Base-by-base conservation (phyloP, 169 alveolate genomes). In the Eimeria falciformis region DNA sequence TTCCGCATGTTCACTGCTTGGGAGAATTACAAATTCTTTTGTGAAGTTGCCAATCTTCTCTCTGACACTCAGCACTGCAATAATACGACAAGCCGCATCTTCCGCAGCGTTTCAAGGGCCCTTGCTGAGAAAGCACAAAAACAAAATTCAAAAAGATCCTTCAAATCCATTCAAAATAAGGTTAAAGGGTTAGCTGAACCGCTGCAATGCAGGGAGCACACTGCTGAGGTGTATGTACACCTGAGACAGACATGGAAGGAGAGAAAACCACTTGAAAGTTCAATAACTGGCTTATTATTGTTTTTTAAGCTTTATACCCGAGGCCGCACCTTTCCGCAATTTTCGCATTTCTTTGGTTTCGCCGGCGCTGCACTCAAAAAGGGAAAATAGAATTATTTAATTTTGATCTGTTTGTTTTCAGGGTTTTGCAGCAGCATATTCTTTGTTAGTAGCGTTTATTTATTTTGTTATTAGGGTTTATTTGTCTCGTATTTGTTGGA, bases 51-150 rank as follows among this genome's bases (percentile, higher is more conserved):
- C 97, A 97, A 94, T 97, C 98, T 18, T 93, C 96, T 92, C 92
- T 95, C 77, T 97, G 98, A 77, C 98, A 97, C 50, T 95, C 95
- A 23, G 78, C 93, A 56, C 96, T 93, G 96, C 98, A 97, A 95
- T 97, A 97, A 86, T 87, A 94, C 29, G 94, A 97, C 91, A 95
- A 96, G 89, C 96, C 96, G 95, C 98, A 97, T 81, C 96, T 91
- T 37, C 98, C 95, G 55, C 98, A 97, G 27, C 94, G 86, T 77
- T 95, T 29, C 77, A 56, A 96, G 82, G 55, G 86, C 79, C n/a
- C 73, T 40, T 82, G 84, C 79, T 68, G 81, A 0, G 27, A 25
- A 2, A 68, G 50, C 91, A 84, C 94, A 90, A 88, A 23, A 50
- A 73, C 94, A 89, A 88, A 23, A 27, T 45, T 43, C 50, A 73